These are phyloP conservation scores for Colletotrichum tabaci DNA, from an alignment of 2,329 filamentous ascomycete genomes.

Conservation along the genomic window DNA sequence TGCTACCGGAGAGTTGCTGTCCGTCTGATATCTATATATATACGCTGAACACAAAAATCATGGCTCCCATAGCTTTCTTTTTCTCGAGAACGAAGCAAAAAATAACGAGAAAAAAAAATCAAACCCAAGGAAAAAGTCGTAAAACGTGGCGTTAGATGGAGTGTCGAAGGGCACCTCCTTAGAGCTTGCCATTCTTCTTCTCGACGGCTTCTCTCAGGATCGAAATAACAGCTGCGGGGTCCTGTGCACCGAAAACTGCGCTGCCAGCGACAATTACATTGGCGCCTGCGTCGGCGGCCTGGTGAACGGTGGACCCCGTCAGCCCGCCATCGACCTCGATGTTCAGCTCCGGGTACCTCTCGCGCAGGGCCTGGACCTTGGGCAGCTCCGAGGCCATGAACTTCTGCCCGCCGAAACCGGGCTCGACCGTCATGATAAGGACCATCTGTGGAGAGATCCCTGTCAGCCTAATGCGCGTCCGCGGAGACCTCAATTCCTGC, in stretches of 20 bases:
- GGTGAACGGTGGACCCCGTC: conserved; percentile 89
- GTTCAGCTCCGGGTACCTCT: conserved; percentile 90
- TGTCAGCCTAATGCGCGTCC: conserved; percentile 24
- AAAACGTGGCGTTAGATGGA: conserved; percentile 22
- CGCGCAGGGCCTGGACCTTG: conserved; percentile 88
- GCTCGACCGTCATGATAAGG: conserved; percentile 97
- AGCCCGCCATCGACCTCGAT: conserved; percentile 98
- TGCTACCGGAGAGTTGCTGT: conserved; percentile 14
- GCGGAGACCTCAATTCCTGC: conserved; percentile 1
- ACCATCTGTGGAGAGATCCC: conserved; percentile 77
- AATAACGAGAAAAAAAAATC: conserved; percentile 1
- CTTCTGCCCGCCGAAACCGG: conserved; percentile 97
- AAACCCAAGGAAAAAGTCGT: conserved; percentile 26
- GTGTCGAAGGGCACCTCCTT: conserved; percentile 15
- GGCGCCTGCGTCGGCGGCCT: conserved; percentile 93
- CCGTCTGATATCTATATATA: conserved; percentile 30
- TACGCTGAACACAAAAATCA: conserved; percentile 25
- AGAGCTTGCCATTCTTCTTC: conserved; percentile 62
- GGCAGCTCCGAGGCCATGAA: conserved; percentile 98
- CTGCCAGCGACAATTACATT: conserved; percentile 99
- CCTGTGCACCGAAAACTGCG: conserved; percentile 93
- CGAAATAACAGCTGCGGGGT: conserved; percentile 89
- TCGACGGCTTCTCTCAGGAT: conserved; percentile 86
- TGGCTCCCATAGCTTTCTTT: conserved; percentile 35
- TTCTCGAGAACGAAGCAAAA: not conserved